Evolutionary conservation across 371 early-diverging fungal species (phyloP), one percentile per base, ranked within the genome.

Genomic region (Chytridiales sp.): DNA sequence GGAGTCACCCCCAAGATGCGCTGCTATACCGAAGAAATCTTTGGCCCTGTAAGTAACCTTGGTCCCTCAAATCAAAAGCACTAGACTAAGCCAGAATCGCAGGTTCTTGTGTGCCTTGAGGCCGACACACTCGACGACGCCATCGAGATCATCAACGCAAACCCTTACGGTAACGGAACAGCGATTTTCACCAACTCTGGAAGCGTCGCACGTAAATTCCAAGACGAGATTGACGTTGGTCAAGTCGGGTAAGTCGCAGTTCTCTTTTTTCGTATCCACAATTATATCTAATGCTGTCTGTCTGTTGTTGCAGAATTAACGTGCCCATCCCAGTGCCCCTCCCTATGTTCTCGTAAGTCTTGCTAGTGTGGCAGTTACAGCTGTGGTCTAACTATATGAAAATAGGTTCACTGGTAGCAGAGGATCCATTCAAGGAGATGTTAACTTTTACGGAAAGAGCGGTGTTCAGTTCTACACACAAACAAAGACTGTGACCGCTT

Each of bases 261-360:
- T 39, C 30, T 6, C 57, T 4, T 6, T 35, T 22, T 30, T 13
- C n/a, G 11, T 13, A 26, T 50, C 21, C 8, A 9, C 9, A 40
- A 59, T 6, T 39, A n/a, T n/a, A n/a, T n/a, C n/a, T n/a, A n/a
- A n/a, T n/a, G n/a, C n/a, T n/a, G n/a, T n/a, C n/a, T n/a, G n/a
- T n/a, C 32, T 9, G n/a, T 51, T 59, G 19, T n/a, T 19, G 83
- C 92, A 13, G 91, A 51, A 87, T 92, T 74, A 93, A 93, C 63
- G 91, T 92, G 24, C 92, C 93, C n/a, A 93, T 93, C 50, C 98
- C 98, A 13, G 98, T 97, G 11, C 98, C 98, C 15, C 81, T 97
- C 62, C 98, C 98, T 56, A 93, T 94, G 88, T 97, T 97, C 83
- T 88, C 92, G 89, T 92, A 79, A 36, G 64, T 41, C 11, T 59